Evolutionary conservation across 768 basidiomycete species (phyloP).

Genomic region (Leccinum sublutescens): DNA sequence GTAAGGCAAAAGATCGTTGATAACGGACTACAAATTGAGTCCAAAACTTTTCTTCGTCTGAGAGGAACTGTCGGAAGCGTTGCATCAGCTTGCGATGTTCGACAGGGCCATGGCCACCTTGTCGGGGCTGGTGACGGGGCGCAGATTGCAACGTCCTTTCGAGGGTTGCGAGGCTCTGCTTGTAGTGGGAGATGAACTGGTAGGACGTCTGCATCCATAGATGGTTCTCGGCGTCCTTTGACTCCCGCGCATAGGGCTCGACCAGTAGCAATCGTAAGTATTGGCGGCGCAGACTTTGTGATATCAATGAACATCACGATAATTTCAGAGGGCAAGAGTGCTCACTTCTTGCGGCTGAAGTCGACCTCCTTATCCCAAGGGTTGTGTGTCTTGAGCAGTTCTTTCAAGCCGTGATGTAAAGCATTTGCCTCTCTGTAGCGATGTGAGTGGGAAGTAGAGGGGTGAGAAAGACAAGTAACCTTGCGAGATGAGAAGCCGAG

Average conservation of each 20-base stretch:
- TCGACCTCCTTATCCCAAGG: constrained; percentile 89
- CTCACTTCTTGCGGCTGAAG: constrained; percentile 82
- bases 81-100: constrained; percentile 85
- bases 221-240: constrained; percentile 76
- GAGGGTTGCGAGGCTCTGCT: constrained; percentile 65
- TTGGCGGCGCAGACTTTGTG: constrained; percentile 60
- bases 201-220: constrained; percentile 95
- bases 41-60: constrained; percentile 93
- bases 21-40: constrained; percentile 73
- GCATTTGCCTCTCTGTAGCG: constrained; percentile 70
- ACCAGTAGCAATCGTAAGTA: constrained; percentile 69
- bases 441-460: constrained; percentile 12
- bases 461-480: constrained; percentile 18
- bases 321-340: constrained; percentile 3
- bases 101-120: constrained; percentile 57
- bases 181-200: constrained; percentile 79
- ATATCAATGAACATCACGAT: constrained; percentile 2
- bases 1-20: constrained; percentile 67
- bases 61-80: constrained; percentile 86
- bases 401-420: constrained; percentile 73
- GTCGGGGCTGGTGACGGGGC: constrained; percentile 36
- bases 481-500: constrained; percentile 38
- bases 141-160: constrained; percentile 55
- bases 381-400: constrained; percentile 65
- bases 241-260: constrained; percentile 68